Conservation (phyloP, 495 filamentous ascomycete genomes). For the Aspergillus diversus region DNA sequence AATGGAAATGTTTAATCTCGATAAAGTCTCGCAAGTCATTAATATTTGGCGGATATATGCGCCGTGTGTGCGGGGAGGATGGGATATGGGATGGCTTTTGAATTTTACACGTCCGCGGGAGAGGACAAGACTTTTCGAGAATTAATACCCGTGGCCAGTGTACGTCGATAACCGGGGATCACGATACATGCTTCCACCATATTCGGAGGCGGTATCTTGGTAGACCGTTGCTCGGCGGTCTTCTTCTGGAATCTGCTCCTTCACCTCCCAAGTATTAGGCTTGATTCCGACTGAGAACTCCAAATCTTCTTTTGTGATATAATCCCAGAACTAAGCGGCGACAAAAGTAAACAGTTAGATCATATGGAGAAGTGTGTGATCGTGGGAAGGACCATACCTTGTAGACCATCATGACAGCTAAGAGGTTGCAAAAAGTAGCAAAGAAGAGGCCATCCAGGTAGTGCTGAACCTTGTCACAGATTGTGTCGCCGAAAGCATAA, state of each 20-base stretch:
- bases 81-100: too few relatives aligned
- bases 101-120: too few relatives aligned
- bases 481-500: slow-evolving; percentile 83
- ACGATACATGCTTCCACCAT: slow-evolving; percentile 60
- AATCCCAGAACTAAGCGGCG: slow-evolving; percentile 86
- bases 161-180: slow-evolving; percentile 49
- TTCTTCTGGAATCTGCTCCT: slow-evolving; percentile 89
- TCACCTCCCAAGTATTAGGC: slow-evolving; percentile 98
- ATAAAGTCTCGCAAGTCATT: neutral
- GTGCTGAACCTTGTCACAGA: slow-evolving; percentile 86
- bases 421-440: slow-evolving; percentile 87
- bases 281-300: slow-evolving; percentile 97
- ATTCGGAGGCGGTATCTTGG: slow-evolving; percentile 65
- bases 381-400: slow-evolving; percentile 63
- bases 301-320: slow-evolving; percentile 96
- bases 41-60: neutral
- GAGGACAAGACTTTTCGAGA: neutral
- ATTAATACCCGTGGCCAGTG: slow-evolving; percentile 40
- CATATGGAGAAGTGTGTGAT: neutral
- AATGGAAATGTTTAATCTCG: neutral
- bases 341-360: slow-evolving; percentile 19
- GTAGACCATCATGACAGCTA: slow-evolving; percentile 99
- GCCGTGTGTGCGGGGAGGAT: too few relatives aligned
- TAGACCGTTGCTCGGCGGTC: slow-evolving; percentile 80
- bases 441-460: slow-evolving; percentile 97